Base-by-base conservation (phyloP, 345 rosid species). In the Murraya paniculata region DNA sequence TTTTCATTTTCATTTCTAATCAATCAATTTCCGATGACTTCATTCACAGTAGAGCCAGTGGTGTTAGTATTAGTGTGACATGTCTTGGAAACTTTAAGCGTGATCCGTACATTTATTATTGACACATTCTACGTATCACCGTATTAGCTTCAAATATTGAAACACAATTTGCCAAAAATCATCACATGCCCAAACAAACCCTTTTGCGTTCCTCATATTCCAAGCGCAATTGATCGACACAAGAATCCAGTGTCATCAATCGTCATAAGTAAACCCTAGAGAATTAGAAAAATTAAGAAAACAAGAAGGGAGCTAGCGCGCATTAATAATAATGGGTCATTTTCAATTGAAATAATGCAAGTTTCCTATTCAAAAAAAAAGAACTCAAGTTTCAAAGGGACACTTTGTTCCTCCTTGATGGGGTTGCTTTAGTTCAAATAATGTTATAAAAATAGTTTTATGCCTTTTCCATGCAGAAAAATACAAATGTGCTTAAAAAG, bases 401-500 rank as follows among this genome's bases (percentile, higher is more conserved):
- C 24, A 8, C n/a, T 71, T 48, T 41, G 4, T 45, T n/a, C 28
- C 5, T 1, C 9, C 38, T 33, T 33, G 41, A 24, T 70, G 35
- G 2, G 59, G 73, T 48, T 70, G 48, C 30, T 68, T 38, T 58
- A 33, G 33, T 53, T 61, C 35, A 33, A 21, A 53, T 21, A 65
- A 53, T 5, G 21, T 11, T 2, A 6, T 5, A 14, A 24, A 3
- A 19, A 2, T 18, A 31, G 22, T 16, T 53, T 53, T 19, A 65
- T 65, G 69, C 69, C 25, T 30, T 30, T 74, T 61, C 57, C 77
- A 59, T 3, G 41, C 5, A 38, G n/a, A 67, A 31, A 76, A 64
- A 68, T 71, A n/a, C 27, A 68, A 76, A 76, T 56, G 22, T 7
- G 30, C 25, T 18, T 55, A 18, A n/a, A 71, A 67, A 58, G 69